Conservation (phyloP, 192 early-diverging fungal genomes). For the Coemansia sp. region DNA sequence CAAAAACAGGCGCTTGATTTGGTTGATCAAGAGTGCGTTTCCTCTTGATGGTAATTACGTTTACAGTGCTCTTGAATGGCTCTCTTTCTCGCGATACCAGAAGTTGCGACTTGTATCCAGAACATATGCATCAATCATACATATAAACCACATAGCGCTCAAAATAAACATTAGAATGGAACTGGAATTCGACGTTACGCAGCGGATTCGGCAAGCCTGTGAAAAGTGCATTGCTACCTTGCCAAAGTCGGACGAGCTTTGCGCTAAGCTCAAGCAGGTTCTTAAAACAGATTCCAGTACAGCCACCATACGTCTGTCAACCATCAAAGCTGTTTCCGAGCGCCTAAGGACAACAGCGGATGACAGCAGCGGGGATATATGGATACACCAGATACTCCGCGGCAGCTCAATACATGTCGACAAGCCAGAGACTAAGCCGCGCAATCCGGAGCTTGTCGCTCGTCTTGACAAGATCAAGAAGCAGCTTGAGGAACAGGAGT, state of each 20-base stretch:
- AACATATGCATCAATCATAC: too few species aligned
- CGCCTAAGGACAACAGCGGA: not conserved
- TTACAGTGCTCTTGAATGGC: too few species aligned
- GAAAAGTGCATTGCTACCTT: slow-evolving; percentile 3
- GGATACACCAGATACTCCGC: slow-evolving; percentile 33
- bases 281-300: not conserved
- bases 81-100: too few species aligned
- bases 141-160: too few species aligned
- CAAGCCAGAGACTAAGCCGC: slow-evolving; percentile 12
- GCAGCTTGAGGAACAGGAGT: slow-evolving; percentile 44
- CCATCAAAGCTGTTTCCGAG: slow-evolving; percentile 24
- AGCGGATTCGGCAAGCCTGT: slow-evolving; percentile 22
- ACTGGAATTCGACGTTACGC: slow-evolving; percentile 16
- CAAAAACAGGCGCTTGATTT: too few species aligned
- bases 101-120: too few species aligned
- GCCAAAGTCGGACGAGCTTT: slow-evolving; percentile 1
- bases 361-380: not conserved
- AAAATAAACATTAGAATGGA: too few species aligned
- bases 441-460: slow-evolving; percentile 41
- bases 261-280: slow-evolving; percentile 4
- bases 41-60: too few species aligned
- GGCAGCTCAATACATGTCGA: slow-evolving; percentile 37
- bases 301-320: slow-evolving; percentile 15
- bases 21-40: too few species aligned
- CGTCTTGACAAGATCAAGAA: slow-evolving; percentile 33